phyloP scores from a whole-genome alignment of 2,329 filamentous ascomycete genomes.

The Phialemoniopsis sp. region DNA sequence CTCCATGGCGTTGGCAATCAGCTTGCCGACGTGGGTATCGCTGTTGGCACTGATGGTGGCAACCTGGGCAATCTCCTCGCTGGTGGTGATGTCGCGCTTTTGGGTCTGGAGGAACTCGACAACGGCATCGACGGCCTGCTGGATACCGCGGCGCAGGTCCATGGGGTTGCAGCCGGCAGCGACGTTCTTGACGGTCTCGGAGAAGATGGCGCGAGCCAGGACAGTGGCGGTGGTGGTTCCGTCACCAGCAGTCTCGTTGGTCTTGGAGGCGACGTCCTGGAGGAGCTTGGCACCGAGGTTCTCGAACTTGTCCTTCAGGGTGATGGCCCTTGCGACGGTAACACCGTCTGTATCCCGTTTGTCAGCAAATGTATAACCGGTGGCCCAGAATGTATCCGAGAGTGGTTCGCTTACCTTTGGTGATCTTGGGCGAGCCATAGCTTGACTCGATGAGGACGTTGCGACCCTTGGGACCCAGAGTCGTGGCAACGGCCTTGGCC shows the following conservation, averaged over 20 bases:
- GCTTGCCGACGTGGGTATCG: slow-evolving; percentile 87
- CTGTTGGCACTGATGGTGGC: slow-evolving; percentile 98
- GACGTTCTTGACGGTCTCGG: slow-evolving; percentile 99
- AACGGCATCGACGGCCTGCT: slow-evolving; percentile 91
- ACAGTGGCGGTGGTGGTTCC: slow-evolving; percentile 98
- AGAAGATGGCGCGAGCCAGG: slow-evolving; percentile 96
- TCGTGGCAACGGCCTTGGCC: slow-evolving; percentile 92
- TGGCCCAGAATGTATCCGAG: background rate
- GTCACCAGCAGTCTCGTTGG: slow-evolving; percentile 97
- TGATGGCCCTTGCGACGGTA: slow-evolving; percentile 83
- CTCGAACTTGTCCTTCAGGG: slow-evolving; percentile 98
- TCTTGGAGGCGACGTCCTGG: slow-evolving; percentile 98
- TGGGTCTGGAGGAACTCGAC: slow-evolving; percentile 92
- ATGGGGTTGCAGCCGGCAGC: slow-evolving; percentile 99
- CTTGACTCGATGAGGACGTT: slow-evolving; percentile 98
- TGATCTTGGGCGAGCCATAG: slow-evolving; percentile 99
- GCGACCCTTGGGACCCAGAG: slow-evolving; percentile 94
- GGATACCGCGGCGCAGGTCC: slow-evolving; percentile 95
- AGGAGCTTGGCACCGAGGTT: slow-evolving; percentile 96
- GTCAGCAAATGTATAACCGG: slow-evolving; percentile 3
- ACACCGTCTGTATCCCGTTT: slow-evolving; percentile 63
- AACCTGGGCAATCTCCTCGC: slow-evolving; percentile 94
- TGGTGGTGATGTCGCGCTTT: slow-evolving; percentile 97
- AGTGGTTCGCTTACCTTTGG: slow-evolving; percentile 70
- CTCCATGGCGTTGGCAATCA: slow-evolving; percentile 99